Percentiles rank a stretch among this genome's conserved stretches.
Conservation (phyloP, 179 eudicot genomes). For the Beta corolliflora region DNA sequence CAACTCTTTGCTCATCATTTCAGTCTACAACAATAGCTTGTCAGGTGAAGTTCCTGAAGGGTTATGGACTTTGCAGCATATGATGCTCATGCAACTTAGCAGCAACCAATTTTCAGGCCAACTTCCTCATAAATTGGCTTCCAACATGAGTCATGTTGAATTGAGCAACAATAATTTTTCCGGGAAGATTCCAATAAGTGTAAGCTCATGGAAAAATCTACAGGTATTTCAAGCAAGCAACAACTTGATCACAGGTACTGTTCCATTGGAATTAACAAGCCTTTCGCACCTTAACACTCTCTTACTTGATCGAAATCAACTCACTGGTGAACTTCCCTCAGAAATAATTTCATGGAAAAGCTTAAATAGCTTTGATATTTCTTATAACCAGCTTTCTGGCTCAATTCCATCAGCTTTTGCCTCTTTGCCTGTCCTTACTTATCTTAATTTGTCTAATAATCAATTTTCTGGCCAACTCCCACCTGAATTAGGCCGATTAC, state of each 20-base stretch:
- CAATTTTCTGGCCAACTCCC: slow-evolving; percentile 70
- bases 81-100: slow-evolving; percentile 42
- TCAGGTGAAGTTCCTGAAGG: slow-evolving; percentile 66
- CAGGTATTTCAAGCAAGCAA: slow-evolving; percentile 60
- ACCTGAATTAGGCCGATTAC: slow-evolving; percentile 47
- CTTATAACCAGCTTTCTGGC: slow-evolving; percentile 64
- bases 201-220: slow-evolving; percentile 48
- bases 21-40: slow-evolving; percentile 51
- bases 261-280: slow-evolving; percentile 59
- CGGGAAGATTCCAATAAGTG: slow-evolving; percentile 55
- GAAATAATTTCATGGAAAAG: slow-evolving; percentile 57
- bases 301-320: slow-evolving; percentile 60
- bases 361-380: slow-evolving; percentile 49
- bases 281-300: slow-evolving; percentile 47
- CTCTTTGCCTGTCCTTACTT: slow-evolving; percentile 50
- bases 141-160: slow-evolving; percentile 56
- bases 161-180: slow-evolving; percentile 59
- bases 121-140: slow-evolving; percentile 50
- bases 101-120: slow-evolving; percentile 63
- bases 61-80: slow-evolving; percentile 48
- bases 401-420: slow-evolving; percentile 56
- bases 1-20: slow-evolving; percentile 31
- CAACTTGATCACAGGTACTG: slow-evolving; percentile 54
- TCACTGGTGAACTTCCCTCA: slow-evolving; percentile 67
- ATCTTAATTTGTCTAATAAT: slow-evolving; percentile 64